Conservation (phyloP, 164 flowering plant species). For the Kingdonia uniflora region DNA sequence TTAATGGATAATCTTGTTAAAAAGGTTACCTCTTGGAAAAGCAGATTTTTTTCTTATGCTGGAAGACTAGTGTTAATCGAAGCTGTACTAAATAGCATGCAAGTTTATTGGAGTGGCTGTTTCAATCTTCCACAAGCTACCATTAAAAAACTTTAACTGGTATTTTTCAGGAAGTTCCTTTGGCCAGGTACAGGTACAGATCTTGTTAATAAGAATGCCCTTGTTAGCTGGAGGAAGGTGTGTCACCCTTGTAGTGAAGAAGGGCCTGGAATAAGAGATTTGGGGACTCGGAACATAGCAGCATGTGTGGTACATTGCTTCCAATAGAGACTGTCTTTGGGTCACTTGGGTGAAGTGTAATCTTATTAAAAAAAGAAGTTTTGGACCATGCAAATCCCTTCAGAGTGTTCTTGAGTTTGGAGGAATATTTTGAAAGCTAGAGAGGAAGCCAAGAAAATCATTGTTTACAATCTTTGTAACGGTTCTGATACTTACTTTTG, state of each 20-base stretch:
- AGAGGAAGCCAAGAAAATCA: too few relatives aligned
- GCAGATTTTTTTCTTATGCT: neutral
- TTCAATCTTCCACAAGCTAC: neutral
- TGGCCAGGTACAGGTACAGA: neutral
- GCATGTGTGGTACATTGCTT: too few relatives aligned
- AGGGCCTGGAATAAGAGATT: neutral
- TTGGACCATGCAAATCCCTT: too few relatives aligned
- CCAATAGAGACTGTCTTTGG: too few relatives aligned
- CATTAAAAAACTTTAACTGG: neutral
- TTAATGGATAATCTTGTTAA: neutral
- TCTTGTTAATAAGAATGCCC: neutral
- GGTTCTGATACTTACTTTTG: too few relatives aligned
- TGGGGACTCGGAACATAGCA: neutral
- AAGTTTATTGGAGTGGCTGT: neutral
- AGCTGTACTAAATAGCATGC: neutral
- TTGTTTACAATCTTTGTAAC: too few relatives aligned
- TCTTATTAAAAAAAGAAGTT: too few relatives aligned
- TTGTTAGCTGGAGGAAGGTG: neutral
- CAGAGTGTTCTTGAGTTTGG: too few relatives aligned
- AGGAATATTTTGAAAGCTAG: too few relatives aligned
- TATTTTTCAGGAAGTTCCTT: neutral
- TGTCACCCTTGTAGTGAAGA: too few relatives aligned
- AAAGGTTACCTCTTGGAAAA: neutral
- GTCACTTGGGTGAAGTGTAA: too few relatives aligned
- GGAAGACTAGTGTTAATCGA: neutral